Conservation (phyloP, 306 rosid species). For the Gillenia trifoliata region DNA sequence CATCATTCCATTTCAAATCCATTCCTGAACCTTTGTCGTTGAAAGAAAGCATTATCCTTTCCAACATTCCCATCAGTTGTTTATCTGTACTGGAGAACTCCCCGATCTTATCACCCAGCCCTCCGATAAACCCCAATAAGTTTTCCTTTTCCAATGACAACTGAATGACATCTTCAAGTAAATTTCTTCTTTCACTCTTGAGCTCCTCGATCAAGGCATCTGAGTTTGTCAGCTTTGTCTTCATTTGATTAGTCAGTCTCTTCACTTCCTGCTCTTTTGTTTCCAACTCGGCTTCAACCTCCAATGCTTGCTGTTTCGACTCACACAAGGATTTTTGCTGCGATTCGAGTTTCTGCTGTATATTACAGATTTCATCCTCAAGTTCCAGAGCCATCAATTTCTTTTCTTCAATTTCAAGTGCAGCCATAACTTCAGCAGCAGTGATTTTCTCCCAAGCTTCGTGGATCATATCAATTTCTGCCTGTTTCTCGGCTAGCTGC, state of each 20-base stretch:
- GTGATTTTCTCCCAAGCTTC: conserved; percentile 56
- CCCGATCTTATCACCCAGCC: conserved; percentile 37
- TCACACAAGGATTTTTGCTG: conserved; percentile 40
- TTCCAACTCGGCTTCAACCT: conserved; percentile 49
- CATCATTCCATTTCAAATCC: conserved; percentile 30
- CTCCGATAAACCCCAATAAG: conserved; percentile 39
- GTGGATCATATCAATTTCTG: conserved; percentile 46
- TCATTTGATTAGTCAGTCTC: conserved; percentile 44
- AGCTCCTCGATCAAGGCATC: conserved; percentile 49
- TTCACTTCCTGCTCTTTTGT: conserved; percentile 38
- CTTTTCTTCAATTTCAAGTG: conserved; percentile 59
- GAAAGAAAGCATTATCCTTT: conserved; percentile 36
- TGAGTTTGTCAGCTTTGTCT: conserved; percentile 43
- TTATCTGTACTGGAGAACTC: conserved; percentile 44
- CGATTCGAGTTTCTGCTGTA: conserved; percentile 48
- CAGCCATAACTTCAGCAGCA: conserved; percentile 52
- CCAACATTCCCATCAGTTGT: conserved; percentile 43
- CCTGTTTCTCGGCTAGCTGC: conserved; percentile 51
- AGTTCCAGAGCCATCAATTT: conserved; percentile 58
- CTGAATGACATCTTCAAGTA: conserved; percentile 50
- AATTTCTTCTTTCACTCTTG: conserved; percentile 47
- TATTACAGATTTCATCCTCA: conserved; percentile 42
- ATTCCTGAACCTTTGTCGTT: conserved; percentile 28
- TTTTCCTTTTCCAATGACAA: conserved; percentile 55
- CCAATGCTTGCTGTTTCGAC: conserved; percentile 43